A percentile compares a stretch with the other conserved stretches of the same genome.
Conservation (phyloP, 129 eudicot species). For the Saussurea involucrata region DNA sequence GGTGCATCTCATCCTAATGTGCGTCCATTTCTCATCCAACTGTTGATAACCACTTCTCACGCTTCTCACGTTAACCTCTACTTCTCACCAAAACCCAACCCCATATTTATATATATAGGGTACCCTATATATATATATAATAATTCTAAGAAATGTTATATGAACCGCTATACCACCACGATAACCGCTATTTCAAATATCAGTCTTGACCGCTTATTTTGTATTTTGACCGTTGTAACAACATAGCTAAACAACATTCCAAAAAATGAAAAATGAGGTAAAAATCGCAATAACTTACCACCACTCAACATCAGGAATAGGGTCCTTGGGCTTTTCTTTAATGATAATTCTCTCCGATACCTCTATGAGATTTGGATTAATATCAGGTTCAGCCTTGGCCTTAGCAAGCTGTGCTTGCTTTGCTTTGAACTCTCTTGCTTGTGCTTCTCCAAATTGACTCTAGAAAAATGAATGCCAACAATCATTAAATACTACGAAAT, state of each 20-base stretch:
- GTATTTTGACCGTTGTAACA: no score
- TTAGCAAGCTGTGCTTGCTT: constrained; percentile 90
- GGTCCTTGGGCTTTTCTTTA: constrained; percentile 85
- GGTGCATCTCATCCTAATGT: no score
- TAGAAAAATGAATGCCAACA: constrained; percentile 13
- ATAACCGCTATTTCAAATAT: no score
- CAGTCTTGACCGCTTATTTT: no score
- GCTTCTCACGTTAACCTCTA: no score
- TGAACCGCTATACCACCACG: no score
- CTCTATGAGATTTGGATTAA: constrained; percentile 92
- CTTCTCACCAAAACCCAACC: no score
- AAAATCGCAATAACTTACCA: constrained; percentile 55
- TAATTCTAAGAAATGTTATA: no score
- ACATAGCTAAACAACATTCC: neutral
- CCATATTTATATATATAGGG: no score
- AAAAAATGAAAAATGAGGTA: neutral
- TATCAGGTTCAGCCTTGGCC: constrained; percentile 93
- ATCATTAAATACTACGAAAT: neutral
- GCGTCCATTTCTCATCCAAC: no score
- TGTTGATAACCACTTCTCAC: no score
- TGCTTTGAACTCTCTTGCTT: constrained; percentile 84
- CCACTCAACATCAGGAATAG: constrained; percentile 92
- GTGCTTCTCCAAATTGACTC: constrained; percentile 98
- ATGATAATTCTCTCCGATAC: constrained; percentile 74
- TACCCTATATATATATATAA: no score